phyloP scores from a whole-genome alignment of 192 early-diverging fungal species.

The Rhizoclosmatium sp. region DNA sequence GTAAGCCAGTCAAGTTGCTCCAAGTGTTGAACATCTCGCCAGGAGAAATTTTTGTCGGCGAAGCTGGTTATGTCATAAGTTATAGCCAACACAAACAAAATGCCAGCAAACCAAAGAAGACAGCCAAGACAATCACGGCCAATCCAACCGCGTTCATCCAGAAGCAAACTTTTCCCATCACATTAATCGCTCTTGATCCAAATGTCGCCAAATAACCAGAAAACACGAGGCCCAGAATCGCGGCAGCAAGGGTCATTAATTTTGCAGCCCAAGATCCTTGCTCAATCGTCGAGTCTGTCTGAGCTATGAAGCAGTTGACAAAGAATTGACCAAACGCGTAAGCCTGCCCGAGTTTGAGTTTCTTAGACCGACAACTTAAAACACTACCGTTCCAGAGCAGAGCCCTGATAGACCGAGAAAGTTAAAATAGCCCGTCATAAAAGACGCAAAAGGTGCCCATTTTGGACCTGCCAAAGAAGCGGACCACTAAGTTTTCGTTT shows the following conservation, averaged over 20 bases:
- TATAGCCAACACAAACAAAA: neutral
- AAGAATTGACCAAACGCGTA: conserved; percentile 44
- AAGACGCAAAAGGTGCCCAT: conserved; percentile 35
- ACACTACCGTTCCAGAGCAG: conserved; percentile 17
- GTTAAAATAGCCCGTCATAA: conserved; percentile 42
- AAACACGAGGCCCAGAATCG: neutral
- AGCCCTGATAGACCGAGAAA: conserved; percentile 31
- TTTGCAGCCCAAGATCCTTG: conserved; percentile 6
- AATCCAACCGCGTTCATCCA: conserved; percentile 40
- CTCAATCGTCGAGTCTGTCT: conserved; percentile 5
- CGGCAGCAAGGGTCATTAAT: conserved; percentile 24
- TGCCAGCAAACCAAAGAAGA: conserved; percentile 13
- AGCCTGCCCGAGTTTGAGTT: conserved; percentile 4
- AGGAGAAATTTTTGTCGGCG: conserved; percentile 28
- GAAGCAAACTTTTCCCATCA: conserved; percentile 35
- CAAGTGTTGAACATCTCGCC: conserved; percentile 25
- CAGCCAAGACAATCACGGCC: conserved; percentile 18
- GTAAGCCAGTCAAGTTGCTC: conserved; percentile 40
- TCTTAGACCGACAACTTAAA: neutral
- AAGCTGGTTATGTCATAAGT: conserved; percentile 2
- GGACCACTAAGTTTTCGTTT: conserved; percentile 23
- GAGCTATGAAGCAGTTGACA: conserved; percentile 29
- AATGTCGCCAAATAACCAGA: conserved; percentile 8
- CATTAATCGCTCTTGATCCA: conserved; percentile 18
- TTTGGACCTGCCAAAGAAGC: conserved; percentile 30